These are phyloP conservation scores for Ophiognomonia clavigignenti-juglandacearum DNA, from an alignment of 2,329 filamentous ascomycete species.

Conservation along the genomic window DNA sequence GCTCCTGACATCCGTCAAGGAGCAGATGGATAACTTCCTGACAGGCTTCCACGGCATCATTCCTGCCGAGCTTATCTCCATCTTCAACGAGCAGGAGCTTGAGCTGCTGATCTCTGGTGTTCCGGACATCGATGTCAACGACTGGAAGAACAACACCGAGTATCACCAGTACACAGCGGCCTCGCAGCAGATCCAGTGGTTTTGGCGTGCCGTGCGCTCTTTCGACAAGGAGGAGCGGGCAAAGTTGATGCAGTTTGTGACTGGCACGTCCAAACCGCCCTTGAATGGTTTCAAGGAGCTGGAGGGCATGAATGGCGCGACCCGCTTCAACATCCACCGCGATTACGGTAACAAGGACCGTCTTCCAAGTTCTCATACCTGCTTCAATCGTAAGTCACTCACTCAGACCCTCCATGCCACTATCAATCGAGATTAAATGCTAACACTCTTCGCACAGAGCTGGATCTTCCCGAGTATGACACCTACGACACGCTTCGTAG, in stretches of 20 bases:
- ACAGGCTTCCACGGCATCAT: conserved; percentile 98
- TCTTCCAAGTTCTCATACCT: conserved; percentile 93
- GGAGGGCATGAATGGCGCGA: conserved; percentile 98
- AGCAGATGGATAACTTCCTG: conserved; percentile 90
- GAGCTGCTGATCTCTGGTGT: conserved; percentile 95
- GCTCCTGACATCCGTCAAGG: conserved; percentile 84
- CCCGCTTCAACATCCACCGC: conserved; percentile 96
- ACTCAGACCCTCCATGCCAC: neutral
- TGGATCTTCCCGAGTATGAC: conserved; percentile 97
- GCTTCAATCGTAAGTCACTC: conserved; percentile 90
- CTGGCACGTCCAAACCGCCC: conserved; percentile 95
- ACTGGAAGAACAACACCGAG: conserved; percentile 99
- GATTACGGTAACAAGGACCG: conserved; percentile 97
- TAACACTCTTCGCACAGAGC: conserved; percentile 53
- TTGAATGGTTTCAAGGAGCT: conserved; percentile 98
- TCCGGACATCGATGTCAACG: conserved; percentile 94
- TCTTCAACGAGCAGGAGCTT: conserved; percentile 98
- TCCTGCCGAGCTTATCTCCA: conserved; percentile 85
- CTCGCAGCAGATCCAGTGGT: conserved; percentile 97
- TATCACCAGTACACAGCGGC: conserved; percentile 96
- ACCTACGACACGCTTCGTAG: conserved; percentile 86
- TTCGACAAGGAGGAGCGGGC: conserved; percentile 99
- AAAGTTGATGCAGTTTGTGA: conserved; percentile 96
- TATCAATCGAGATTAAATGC: neutral
- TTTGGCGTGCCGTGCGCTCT: conserved; percentile 94